Conservation (phyloP, 2,329 filamentous ascomycete species). For the Venturia aucupariae region DNA sequence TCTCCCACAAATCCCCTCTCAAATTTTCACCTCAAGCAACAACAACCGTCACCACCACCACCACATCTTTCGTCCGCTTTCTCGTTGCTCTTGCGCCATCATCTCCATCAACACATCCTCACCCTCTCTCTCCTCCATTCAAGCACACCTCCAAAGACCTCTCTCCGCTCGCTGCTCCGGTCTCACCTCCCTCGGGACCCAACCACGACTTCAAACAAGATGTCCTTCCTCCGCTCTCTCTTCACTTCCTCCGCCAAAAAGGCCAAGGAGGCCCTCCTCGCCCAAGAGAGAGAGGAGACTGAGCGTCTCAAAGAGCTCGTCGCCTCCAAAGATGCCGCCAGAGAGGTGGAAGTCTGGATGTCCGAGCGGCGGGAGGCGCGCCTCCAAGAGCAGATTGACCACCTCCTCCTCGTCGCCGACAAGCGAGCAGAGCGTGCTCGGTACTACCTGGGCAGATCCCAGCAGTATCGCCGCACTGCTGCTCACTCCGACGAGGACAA, state of each 20-base stretch:
- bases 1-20: background rate
- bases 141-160: background rate
- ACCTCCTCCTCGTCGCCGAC: background rate
- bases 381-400: background rate
- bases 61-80: background rate
- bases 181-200: background rate
- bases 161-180: background rate
- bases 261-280: background rate
- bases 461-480: background rate
- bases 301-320: background rate
- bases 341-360: background rate
- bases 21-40: background rate
- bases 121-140: background rate
- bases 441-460: background rate
- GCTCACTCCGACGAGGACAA: background rate
- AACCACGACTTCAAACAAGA: background rate
- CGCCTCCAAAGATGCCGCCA: background rate
- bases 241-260: background rate
- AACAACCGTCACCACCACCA: background rate
- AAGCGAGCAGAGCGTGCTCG: slow-evolving; percentile 5
- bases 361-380: background rate
- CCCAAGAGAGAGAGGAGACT: background rate
- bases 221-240: background rate
- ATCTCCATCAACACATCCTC: background rate
- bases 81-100: background rate